Percentiles rank a stretch among this genome's conserved stretches.
Evolutionary conservation across 2,329 filamentous ascomycete genomes (phyloP).

Genomic region (Myriangium duriaei): DNA sequence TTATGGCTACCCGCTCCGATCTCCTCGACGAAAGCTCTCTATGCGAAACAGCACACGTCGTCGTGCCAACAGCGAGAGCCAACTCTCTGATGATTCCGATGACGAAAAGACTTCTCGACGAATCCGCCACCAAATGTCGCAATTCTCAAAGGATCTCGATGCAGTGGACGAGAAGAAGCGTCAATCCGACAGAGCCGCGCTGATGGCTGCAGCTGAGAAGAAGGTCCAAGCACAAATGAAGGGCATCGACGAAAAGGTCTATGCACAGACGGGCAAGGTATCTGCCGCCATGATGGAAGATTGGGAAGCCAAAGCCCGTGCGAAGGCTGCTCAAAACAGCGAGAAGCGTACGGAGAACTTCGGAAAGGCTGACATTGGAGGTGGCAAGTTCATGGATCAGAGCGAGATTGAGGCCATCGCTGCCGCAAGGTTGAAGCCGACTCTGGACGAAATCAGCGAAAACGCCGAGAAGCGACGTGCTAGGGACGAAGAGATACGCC

Average conservation of each 20-base stretch:
- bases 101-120: slow-evolving; percentile 58
- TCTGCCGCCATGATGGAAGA: slow-evolving; percentile 56
- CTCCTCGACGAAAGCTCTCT: slow-evolving; percentile 37
- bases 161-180: slow-evolving; percentile 63
- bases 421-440: slow-evolving; percentile 62
- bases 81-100: slow-evolving; percentile 34
- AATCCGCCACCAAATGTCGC: slow-evolving; percentile 67
- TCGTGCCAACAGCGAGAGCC: slow-evolving; percentile 13
- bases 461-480: slow-evolving; percentile 62
- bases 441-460: slow-evolving; percentile 72
- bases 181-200: slow-evolving; percentile 57
- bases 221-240: slow-evolving; percentile 73
- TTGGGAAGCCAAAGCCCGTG: slow-evolving; percentile 67
- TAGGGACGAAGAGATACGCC: slow-evolving; percentile 47
- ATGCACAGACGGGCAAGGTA: slow-evolving; percentile 61
- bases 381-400: slow-evolving; percentile 67
- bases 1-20: slow-evolving; percentile 51
- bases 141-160: slow-evolving; percentile 55
- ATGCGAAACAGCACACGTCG: slow-evolving; percentile 8
- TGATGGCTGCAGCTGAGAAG: slow-evolving; percentile 68
- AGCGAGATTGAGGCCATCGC: slow-evolving; percentile 71
- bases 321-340: slow-evolving; percentile 53
- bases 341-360: slow-evolving; percentile 47
- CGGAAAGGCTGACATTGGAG: slow-evolving; percentile 57
- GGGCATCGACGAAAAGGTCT: slow-evolving; percentile 71